A percentile compares a stretch with the other conserved stretches of the same genome.
Conservation (phyloP, 225 moss, liverwort and hornwort genomes). For the Pleurozium schreberi region DNA sequence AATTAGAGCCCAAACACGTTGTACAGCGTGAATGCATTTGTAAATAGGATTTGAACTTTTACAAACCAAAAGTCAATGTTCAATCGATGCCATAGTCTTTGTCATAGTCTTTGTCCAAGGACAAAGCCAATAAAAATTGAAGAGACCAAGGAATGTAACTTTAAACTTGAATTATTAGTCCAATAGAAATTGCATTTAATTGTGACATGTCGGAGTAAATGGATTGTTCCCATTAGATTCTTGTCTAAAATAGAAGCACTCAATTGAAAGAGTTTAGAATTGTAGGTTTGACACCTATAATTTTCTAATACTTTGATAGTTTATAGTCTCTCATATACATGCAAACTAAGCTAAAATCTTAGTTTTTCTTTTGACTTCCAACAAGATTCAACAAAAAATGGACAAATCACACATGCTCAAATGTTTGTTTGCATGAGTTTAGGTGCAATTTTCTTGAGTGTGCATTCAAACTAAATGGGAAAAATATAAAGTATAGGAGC, state of each 20-base stretch:
- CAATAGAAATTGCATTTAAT: neutral
- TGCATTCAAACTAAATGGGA: no score
- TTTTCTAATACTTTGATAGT: neutral
- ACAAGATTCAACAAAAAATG: neutral
- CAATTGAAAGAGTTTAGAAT: accelerated
- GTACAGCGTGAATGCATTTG: no score
- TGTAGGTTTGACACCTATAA: no score
- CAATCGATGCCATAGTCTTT: no score
- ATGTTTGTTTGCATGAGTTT: accelerated
- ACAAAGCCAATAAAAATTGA: neutral
- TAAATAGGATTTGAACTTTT: no score
- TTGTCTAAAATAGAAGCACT: neutral
- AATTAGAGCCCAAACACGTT: no score
- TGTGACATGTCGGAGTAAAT: neutral
- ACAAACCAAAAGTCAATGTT: no score
- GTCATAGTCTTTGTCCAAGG: no score
- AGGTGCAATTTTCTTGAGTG: accelerated
- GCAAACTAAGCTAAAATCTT: accelerated
- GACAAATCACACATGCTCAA: no score
- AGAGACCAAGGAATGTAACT: neutral
- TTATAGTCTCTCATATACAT: neutral
- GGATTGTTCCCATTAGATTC: neutral
- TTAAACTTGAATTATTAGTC: neutral
- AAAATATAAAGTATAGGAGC: neutral
- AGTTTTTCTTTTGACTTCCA: accelerated